Percentiles rank a stretch among this genome's conserved stretches.
Evolutionary conservation across 352 stramenopile species (phyloP).

Genomic region (Globisporangium ultimum): DNA sequence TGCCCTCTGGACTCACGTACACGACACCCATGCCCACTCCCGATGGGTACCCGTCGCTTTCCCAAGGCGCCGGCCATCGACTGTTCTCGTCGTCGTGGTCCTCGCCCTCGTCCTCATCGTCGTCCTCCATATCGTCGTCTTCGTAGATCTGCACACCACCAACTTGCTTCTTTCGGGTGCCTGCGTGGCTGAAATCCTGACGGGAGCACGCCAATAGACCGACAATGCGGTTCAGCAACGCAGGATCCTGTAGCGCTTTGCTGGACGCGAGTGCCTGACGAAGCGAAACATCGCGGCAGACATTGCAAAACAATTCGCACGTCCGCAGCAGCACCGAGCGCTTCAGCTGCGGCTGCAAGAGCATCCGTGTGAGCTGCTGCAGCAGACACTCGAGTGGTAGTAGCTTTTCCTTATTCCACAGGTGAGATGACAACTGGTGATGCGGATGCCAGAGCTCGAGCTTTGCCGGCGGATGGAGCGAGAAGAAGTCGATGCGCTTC

Average conservation of each 20-base stretch:
- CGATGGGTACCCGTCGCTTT: slow-evolving; percentile 64
- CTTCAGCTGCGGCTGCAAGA: slow-evolving; percentile 31
- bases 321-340: slow-evolving; percentile 56
- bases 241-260: slow-evolving; percentile 31
- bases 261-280: slow-evolving; percentile 43
- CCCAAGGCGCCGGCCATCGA: slow-evolving; percentile 72
- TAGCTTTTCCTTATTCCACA: slow-evolving; percentile 61
- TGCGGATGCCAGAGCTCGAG: slow-evolving; percentile 60
- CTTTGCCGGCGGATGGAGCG: slow-evolving; percentile 45
- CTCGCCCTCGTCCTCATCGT: slow-evolving; percentile 55
- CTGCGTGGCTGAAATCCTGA: slow-evolving; percentile 41
- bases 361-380: slow-evolving; percentile 40
- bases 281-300: slow-evolving; percentile 49
- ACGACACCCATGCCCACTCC: slow-evolving; percentile 76
- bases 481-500: slow-evolving; percentile 69
- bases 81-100: slow-evolving; percentile 49
- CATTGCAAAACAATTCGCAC: slow-evolving; percentile 61
- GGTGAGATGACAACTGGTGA: slow-evolving; percentile 49
- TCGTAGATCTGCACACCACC: slow-evolving; percentile 31
- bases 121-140: slow-evolving; percentile 40
- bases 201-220: slow-evolving; percentile 44
- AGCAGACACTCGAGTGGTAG: slow-evolving; percentile 64
- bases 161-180: slow-evolving; percentile 24
- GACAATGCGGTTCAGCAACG: slow-evolving; percentile 52
- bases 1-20: slow-evolving; percentile 67